Percentiles rank a stretch among this genome's conserved stretches.
Conservation (phyloP, 805 yeast genomes). For the Clavispora vitiphila region DNA sequence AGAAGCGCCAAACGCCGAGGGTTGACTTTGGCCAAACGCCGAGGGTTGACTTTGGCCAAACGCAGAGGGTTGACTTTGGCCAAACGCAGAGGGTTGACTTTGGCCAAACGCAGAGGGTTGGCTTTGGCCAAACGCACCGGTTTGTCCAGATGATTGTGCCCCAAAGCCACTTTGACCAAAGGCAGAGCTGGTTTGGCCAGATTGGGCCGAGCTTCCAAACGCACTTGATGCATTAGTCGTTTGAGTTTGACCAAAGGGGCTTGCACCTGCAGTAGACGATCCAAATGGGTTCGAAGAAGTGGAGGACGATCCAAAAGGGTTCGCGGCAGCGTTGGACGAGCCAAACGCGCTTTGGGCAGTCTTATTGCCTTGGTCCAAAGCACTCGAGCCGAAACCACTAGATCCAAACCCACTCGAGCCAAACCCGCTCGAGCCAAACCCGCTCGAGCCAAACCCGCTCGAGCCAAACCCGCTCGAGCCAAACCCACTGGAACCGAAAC, state of each 20-base stretch:
- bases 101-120: conserved; percentile 1
- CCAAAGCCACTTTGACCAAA: conserved; percentile 3
- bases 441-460: conserved; percentile 2
- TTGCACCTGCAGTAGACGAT: not conserved
- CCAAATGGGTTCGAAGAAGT: not conserved
- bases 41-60: conserved; percentile 4
- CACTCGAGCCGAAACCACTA: too few relatives aligned
- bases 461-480: conserved; percentile 1
- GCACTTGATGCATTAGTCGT: not conserved
- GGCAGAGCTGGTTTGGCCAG: too few relatives aligned
- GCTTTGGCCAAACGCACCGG: conserved; percentile 2
- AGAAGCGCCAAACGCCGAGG: conserved; percentile 1
- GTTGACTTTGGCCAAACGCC: conserved; percentile 2
- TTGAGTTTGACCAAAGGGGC: conserved; percentile 1
- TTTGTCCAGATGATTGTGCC: too few relatives aligned
- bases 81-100: not conserved
- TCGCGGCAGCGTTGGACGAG: too few relatives aligned
- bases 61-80: conserved; percentile 1
- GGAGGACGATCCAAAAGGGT: not conserved
- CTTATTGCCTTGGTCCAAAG: too few relatives aligned
- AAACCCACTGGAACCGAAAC: conserved; percentile 1
- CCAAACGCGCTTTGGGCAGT: too few relatives aligned
- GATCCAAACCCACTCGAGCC: conserved; percentile 6
- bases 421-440: conserved; percentile 3
- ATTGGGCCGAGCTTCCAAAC: too few relatives aligned